phyloP scores from a whole-genome alignment of 2,329 filamentous ascomycete species.

The Sclerotinia trifoliorum region DNA sequence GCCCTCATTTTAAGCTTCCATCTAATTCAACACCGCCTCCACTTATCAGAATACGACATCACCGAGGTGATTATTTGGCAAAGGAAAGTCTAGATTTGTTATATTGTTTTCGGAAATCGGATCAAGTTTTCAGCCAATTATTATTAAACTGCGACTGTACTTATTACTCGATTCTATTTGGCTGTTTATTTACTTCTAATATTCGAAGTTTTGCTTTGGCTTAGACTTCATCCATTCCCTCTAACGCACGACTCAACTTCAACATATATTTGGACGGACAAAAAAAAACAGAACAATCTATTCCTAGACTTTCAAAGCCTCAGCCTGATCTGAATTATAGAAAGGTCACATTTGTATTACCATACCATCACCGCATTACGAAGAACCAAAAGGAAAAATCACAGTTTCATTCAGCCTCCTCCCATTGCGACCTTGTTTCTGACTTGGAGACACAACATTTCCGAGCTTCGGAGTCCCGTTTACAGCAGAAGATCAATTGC shows the following conservation, averaged over 20 bases:
- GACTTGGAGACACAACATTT: constrained; percentile 29
- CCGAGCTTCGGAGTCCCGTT: constrained; percentile 32
- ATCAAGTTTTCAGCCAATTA: background rate
- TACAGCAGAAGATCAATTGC: constrained; percentile 37
- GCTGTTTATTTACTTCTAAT: constrained; percentile 1
- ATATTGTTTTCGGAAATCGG: constrained; percentile 7
- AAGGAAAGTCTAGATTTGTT: background rate
- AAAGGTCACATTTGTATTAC: constrained; percentile 14
- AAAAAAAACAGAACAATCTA: background rate
- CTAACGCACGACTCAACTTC: background rate
- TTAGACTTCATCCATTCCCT: constrained; percentile 14
- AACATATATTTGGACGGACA: background rate
- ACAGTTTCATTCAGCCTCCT: constrained; percentile 22
- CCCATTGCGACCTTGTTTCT: constrained; percentile 28
- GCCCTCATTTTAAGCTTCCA: constrained; percentile 1
- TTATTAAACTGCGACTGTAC: background rate
- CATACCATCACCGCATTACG: constrained; percentile 1
- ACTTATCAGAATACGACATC: background rate
- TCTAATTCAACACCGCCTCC: background rate
- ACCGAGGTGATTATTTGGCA: background rate
- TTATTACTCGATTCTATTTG: background rate
- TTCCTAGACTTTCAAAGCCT: background rate
- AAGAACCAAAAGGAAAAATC: background rate
- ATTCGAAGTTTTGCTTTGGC: constrained; percentile 8
- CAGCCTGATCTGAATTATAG: constrained; percentile 11